Conservation (phyloP, 2,329 filamentous ascomycete genomes). For the Colletotrichum sp. region DNA sequence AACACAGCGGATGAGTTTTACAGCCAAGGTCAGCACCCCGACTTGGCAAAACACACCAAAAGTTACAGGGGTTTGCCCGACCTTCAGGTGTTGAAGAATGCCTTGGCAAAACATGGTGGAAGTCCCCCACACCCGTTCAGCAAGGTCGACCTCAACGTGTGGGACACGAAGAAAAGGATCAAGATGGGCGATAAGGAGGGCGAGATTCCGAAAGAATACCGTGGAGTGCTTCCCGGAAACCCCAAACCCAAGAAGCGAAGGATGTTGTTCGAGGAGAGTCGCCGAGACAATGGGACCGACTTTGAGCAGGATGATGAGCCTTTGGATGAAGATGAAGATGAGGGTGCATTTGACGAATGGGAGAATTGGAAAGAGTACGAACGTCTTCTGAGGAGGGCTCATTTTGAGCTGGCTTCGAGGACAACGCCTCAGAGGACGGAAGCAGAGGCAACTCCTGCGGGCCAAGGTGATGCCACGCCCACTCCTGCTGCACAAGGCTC, state of each 20-base stretch:
- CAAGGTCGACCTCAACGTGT: neutral
- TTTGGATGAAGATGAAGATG: neutral
- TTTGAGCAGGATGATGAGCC: neutral
- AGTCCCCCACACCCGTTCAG: neutral
- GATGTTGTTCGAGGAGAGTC: neutral
- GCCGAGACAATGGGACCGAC: neutral
- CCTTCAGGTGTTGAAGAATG: neutral
- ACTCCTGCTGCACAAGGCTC: neutral
- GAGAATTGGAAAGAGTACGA: neutral
- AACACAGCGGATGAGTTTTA: neutral
- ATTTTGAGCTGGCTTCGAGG: neutral
- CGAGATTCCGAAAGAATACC: neutral
- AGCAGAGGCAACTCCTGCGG: neutral
- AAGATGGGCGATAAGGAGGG: neutral
- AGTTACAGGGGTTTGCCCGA: neutral
- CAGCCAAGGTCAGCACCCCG: neutral
- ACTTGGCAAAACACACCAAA: neutral
- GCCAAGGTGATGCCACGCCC: neutral
- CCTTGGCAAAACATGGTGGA: neutral
- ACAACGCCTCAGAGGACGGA: neutral
- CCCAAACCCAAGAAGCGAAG: neutral
- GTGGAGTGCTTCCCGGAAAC: neutral
- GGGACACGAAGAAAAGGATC: neutral
- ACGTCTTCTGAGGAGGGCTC: neutral
- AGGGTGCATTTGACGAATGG: neutral